phyloP scores from a whole-genome alignment of 176 grass and related monocot genomes.

The Triticum urartu region DNA sequence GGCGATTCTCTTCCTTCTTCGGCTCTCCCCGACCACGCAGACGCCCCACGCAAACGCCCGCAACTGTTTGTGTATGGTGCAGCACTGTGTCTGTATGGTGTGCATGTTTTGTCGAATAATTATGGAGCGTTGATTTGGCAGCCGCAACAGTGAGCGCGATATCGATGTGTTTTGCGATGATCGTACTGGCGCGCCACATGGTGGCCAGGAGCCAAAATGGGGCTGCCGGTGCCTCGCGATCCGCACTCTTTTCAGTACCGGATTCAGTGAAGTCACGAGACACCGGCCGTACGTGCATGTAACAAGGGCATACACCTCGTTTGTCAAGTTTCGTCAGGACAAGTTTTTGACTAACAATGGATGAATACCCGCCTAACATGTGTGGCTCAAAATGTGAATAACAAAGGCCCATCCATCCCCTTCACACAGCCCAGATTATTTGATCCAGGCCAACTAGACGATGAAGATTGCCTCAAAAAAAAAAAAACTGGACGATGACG shows the following conservation, averaged over 20 bases:
- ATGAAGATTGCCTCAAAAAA: too few relatives aligned
- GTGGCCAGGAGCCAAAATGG: too few relatives aligned
- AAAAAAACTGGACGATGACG: neutral
- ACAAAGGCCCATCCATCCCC: slow-evolving; percentile 27
- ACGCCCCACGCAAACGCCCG: neutral
- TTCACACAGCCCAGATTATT: neutral
- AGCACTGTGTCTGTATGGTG: neutral
- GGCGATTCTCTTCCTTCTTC: neutral
- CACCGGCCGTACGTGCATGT: too few relatives aligned
- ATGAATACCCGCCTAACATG: too few relatives aligned
- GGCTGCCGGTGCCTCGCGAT: neutral
- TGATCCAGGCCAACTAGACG: neutral
- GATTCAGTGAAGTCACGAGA: neutral
- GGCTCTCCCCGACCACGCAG: neutral
- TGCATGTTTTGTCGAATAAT: neutral
- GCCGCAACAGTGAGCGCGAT: neutral
- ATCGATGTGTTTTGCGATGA: neutral
- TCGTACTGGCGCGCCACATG: too few relatives aligned
- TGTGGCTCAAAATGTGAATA: neutral
- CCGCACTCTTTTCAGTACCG: neutral
- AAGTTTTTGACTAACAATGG: too few relatives aligned
- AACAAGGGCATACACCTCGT: too few relatives aligned
- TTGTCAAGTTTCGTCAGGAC: too few relatives aligned
- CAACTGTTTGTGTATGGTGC: neutral
- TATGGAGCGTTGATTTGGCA: neutral